Evolutionary conservation across 371 early-diverging fungal species (phyloP).

Genomic region (Dichotomocladium elegans): DNA sequence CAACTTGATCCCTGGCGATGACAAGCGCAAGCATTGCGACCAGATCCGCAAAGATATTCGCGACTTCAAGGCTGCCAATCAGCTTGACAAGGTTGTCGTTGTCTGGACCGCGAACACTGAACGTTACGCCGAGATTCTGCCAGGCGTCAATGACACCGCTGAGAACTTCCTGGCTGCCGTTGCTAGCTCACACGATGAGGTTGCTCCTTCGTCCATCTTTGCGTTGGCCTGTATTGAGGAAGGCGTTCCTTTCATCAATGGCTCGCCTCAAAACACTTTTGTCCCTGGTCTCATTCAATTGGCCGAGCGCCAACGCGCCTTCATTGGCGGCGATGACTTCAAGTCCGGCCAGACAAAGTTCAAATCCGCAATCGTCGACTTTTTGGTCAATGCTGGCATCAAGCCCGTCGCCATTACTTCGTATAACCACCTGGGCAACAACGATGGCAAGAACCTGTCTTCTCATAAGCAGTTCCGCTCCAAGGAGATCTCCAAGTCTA

Average conservation of each 20-base stretch:
- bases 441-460: conserved; percentile 96
- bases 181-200: conserved; percentile 73
- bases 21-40: conserved; percentile 86
- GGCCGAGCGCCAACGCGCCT: conserved; percentile 82
- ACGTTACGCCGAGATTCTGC: conserved; percentile 75
- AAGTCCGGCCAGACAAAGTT: conserved; percentile 98
- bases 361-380: conserved; percentile 97
- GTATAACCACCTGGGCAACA: conserved; percentile 99
- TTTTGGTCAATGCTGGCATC: conserved; percentile 96
- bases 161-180: conserved; percentile 86
- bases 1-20: conserved; percentile 77
- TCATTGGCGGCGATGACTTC: conserved; percentile 98
- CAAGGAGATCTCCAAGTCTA: conserved; percentile 97
- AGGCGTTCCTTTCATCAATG: conserved; percentile 94
- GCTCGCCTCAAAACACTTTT: conserved; percentile 98
- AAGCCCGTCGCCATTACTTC: conserved; percentile 95
- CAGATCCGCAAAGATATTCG: conserved; percentile 91
- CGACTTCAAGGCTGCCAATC: conserved; percentile 83
- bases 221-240: conserved; percentile 95
- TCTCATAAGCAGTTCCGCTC: conserved; percentile 95
- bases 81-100: conserved; percentile 90
- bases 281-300: conserved; percentile 90
- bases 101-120: conserved; percentile 99
- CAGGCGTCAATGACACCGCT: conserved; percentile 95
- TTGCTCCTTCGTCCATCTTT: conserved; percentile 96